Conservation (phyloP, 2,329 filamentous ascomycete genomes). For the Xylaria sp. region DNA sequence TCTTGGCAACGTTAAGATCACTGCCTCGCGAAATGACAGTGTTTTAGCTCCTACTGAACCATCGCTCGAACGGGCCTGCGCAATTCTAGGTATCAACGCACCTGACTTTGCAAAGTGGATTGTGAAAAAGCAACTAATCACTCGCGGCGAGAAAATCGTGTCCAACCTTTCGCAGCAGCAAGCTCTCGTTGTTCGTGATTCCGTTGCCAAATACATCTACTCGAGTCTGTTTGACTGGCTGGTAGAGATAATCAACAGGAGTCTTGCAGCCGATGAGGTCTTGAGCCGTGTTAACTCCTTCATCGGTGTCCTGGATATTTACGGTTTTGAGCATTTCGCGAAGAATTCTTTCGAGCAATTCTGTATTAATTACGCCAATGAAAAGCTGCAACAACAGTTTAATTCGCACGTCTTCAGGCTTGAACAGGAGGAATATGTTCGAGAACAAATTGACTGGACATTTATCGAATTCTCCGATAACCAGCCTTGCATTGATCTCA, state of each 20-base stretch:
- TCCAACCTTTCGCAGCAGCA: constrained; percentile 95
- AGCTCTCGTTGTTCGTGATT: constrained; percentile 93
- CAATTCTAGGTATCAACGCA: constrained; percentile 87
- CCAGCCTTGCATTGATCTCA: constrained; percentile 97
- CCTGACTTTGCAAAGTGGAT: constrained; percentile 96
- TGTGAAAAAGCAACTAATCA: constrained; percentile 97
- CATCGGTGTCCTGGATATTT: constrained; percentile 99
- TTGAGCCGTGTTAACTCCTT: constrained; percentile 85
- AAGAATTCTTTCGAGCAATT: constrained; percentile 99
- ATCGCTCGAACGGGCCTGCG: constrained; percentile 81
- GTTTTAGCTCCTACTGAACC: constrained; percentile 84
- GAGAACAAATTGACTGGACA: constrained; percentile 97
- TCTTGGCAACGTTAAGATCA: constrained; percentile 96
- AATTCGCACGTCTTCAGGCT: constrained; percentile 99
- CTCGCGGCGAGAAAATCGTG: constrained; percentile 95
- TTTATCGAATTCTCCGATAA: constrained; percentile 99
- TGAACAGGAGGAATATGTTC: constrained; percentile 96
- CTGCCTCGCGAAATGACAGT: constrained; percentile 87
- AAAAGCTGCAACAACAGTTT: constrained; percentile 99
- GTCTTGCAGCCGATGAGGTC: constrained; percentile 89
- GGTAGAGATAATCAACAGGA: constrained; percentile 94
- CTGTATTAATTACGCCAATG: constrained; percentile 99
- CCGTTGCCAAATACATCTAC: constrained; percentile 98
- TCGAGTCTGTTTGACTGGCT: constrained; percentile 99
- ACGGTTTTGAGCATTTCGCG: constrained; percentile 98